Evolutionary conservation across 129 eudicot genomes (phyloP), one percentile per base, ranked within the genome.

Genomic region (Solidago caesia): DNA sequence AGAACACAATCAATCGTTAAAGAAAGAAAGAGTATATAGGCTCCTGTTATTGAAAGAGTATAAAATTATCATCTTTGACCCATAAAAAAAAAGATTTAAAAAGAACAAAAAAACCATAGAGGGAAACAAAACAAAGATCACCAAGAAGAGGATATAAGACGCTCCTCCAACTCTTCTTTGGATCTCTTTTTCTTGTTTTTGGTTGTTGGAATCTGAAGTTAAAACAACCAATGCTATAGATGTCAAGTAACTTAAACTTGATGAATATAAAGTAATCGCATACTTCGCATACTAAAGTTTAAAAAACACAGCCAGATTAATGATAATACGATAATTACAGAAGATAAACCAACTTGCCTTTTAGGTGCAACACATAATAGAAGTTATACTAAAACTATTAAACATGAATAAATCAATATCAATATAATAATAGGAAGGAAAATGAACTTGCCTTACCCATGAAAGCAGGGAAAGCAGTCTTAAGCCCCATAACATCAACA

Each of bases 381-480:
- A 15, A n/a, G 29, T 56, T 2, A 56, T 15, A 56, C 27, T 27
- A n/a, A 33, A 33, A 33, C 39, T 33, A 33, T 33, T 56, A 16
- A 25, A 6, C 27, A 56, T 10, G 4, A 6, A 6, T n/a, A 33
- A 16, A 62, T 25, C 4, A 43, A 78, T n/a, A 16, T 44, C 44
- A 6, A 64, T 55, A 53, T 51, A 16, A 29, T 10, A 39, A 67
- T 8, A 48, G 44, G 78, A 83, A 78, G 61, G 63, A 63, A 63
- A 63, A n/a, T 53, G 84, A 67, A 91, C 97, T 95, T 91, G 92
- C 99, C 99, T 95, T 95, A 91, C 99, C 99, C 99, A 95, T 95
- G 80, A 91, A 95, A 73, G 99, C 96, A 26, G 97, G 96, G 71
- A 95, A 95, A 2, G 96, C 99, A 46, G 99, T 95, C 87, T 91